A percentile compares a stretch with the other conserved stretches of the same genome.
Evolutionary conservation across 345 rosid genomes (phyloP).

Genomic region (Eucalyptus curtisii): DNA sequence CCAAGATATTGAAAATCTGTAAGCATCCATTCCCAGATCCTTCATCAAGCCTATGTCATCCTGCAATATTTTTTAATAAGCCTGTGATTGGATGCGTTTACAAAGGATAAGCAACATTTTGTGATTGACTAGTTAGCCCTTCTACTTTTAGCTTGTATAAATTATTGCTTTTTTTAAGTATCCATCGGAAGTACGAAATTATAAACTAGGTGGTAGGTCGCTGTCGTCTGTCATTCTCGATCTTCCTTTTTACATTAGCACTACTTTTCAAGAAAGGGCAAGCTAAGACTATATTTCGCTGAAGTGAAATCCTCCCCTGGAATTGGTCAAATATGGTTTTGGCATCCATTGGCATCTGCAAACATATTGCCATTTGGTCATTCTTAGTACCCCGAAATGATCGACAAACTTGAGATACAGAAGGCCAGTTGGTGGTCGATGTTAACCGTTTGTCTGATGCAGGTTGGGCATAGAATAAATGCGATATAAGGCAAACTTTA

Average conservation of each 20-base stretch:
- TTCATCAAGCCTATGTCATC: constrained; percentile 77
- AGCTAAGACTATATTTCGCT: neutral
- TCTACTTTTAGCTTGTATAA: neutral
- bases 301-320: neutral
- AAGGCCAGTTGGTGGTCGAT: neutral
- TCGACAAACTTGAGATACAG: neutral
- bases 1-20: constrained; percentile 93
- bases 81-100: neutral
- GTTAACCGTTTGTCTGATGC: neutral
- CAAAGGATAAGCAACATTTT: neutral
- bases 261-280: neutral
- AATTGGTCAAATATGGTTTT: neutral
- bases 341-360: neutral
- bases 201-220: constrained; percentile 8
- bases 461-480: neutral
- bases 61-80: constrained; percentile 17
- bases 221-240: neutral
- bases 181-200: neutral
- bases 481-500: neutral
- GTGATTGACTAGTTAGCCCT: neutral
- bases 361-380: neutral
- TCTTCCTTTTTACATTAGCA: neutral
- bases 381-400: neutral
- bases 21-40: constrained; percentile 86
- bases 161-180: neutral